Conservation (phyloP, 257 asterid species). For the Eustoma russellianum region DNA sequence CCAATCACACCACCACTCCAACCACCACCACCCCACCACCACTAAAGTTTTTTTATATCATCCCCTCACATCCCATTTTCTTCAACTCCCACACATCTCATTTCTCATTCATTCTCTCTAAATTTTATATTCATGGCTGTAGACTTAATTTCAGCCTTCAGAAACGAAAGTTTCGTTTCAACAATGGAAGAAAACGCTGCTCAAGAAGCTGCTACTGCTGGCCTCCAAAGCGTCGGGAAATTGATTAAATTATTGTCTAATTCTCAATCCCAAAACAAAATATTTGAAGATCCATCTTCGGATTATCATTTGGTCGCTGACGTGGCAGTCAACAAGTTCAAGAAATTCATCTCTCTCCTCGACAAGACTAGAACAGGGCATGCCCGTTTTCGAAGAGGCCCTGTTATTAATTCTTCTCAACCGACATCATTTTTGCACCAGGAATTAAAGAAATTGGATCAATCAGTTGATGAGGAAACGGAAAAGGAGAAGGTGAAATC, state of each 20-base stretch:
- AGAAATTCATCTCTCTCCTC: conserved; percentile 60
- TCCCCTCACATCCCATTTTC: conserved; percentile 1
- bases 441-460: conserved; percentile 13
- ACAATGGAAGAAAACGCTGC: conserved; percentile 66
- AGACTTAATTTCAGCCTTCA: conserved; percentile 50
- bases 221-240: conserved; percentile 78
- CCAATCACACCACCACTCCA: neutral
- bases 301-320: conserved; percentile 64
- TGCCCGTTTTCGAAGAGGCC: conserved; percentile 90
- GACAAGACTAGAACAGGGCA: conserved; percentile 80
- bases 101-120: neutral
- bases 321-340: conserved; percentile 66
- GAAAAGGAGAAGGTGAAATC: conserved; percentile 13
- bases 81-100: neutral
- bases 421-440: neutral
- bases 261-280: conserved; percentile 5
- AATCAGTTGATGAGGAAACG: conserved; percentile 13
- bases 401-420: conserved; percentile 23
- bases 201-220: conserved; percentile 87
- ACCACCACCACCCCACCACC: neutral
- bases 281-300: conserved; percentile 8
- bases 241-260: conserved; percentile 54
- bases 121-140: conserved; percentile 41
- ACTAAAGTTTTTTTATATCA: conserved; percentile 4
- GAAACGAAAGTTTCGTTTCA: conserved; percentile 15